These are phyloP conservation scores for Cutaneotrichosporon sp. DNA, from an alignment of 1,284 basidiomycete genomes.

Conservation along the genomic window DNA sequence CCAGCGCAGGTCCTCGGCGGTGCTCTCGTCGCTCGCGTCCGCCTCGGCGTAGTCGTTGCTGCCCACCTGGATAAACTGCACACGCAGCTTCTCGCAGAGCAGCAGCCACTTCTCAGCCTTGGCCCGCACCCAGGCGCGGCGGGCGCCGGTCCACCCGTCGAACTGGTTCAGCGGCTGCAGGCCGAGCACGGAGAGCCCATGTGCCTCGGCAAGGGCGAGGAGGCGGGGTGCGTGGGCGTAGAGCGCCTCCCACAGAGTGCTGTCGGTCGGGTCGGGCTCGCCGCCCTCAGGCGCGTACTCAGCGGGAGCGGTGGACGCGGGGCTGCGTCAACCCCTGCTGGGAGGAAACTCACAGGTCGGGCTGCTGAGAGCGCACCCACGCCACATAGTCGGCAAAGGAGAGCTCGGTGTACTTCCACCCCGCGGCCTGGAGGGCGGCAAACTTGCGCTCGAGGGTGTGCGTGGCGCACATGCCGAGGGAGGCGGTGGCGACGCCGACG, in stretches of 20 bases:
- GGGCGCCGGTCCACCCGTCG: conserved; percentile 21
- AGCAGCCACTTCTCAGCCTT: conserved; percentile 24
- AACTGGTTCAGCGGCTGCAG: conserved; percentile 28
- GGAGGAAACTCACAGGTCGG: conserved; percentile 20
- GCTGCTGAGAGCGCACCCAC: conserved; percentile 24
- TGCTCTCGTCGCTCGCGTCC: conserved; percentile 11
- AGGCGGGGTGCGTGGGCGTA: conserved; percentile 15
- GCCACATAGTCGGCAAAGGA: conserved; percentile 23
- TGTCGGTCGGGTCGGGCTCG: conserved; percentile 27
- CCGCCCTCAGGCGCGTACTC: conserved; percentile 18
- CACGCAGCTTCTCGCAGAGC: conserved; percentile 13
- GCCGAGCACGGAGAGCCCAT: conserved; percentile 14
- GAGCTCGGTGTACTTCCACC: conserved; percentile 23
- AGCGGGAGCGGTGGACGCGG: conserved; percentile 14
- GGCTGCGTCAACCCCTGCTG: too few species aligned
- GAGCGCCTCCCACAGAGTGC: conserved; percentile 17
- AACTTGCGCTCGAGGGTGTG: conserved; percentile 30
- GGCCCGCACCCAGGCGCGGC: conserved; percentile 15
- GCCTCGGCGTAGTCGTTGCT: conserved; percentile 27
- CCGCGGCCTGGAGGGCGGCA: conserved; percentile 23
- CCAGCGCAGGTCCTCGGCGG: conserved; percentile 24
- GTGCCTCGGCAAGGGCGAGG: not conserved
- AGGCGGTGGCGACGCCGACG: conserved; percentile 22
- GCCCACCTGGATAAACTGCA: conserved; percentile 24
- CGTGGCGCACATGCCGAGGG: conserved; percentile 21